Conservation (phyloP, 2,329 filamentous ascomycete species). For the Beauveria sp. region DNA sequence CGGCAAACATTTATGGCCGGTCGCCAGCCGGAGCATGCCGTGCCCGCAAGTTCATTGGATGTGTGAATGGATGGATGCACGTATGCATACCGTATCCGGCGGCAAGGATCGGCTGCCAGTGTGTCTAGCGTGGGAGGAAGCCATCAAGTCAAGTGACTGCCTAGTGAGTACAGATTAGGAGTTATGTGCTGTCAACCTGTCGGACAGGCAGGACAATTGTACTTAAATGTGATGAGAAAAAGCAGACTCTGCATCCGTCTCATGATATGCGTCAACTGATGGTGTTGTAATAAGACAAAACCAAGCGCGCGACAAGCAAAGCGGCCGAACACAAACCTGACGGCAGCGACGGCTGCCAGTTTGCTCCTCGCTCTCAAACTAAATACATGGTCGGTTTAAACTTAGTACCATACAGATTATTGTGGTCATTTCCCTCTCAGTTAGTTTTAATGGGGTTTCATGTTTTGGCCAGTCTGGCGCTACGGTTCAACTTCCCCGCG, state of each 20-base stretch:
- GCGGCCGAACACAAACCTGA: not conserved
- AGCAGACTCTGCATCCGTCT: too few relatives aligned
- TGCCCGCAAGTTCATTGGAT: not conserved
- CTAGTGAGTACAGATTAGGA: too few relatives aligned
- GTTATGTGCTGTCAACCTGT: too few relatives aligned
- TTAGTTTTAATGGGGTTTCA: too few relatives aligned
- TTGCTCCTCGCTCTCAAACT: not conserved
- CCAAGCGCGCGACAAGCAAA: conserved; percentile 4
- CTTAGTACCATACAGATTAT: not conserved
- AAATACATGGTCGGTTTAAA: not conserved
- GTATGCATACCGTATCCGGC: not conserved
- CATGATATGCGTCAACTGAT: not conserved
- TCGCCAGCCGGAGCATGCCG: not conserved
- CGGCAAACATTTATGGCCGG: not conserved
- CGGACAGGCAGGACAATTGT: too few relatives aligned
- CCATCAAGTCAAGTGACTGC: too few relatives aligned
- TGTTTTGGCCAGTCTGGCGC: not conserved
- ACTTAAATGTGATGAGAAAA: too few relatives aligned
- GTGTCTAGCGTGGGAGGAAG: not conserved
- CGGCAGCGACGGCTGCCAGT: not conserved
- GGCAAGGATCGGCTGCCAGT: not conserved
- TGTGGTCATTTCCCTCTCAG: not conserved
- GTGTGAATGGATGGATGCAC: not conserved
- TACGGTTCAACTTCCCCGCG: conserved; percentile 9
- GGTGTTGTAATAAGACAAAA: not conserved